Evolutionary conservation across 345 rosid species (phyloP).

Genomic region (Erysimum cheiranthoides): DNA sequence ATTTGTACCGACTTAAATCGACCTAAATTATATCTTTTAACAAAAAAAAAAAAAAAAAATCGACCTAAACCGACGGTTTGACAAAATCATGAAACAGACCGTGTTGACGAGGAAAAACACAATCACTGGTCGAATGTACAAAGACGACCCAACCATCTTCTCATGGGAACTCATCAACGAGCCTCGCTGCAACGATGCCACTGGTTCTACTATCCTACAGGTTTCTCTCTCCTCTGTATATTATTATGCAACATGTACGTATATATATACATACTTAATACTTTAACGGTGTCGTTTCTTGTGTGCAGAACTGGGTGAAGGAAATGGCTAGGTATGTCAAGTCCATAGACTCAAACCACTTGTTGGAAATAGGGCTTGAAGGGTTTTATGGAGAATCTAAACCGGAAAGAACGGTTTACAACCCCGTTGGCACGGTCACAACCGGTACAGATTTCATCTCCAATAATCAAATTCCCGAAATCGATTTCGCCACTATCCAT

Average conservation of each 20-base stretch:
- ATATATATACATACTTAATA: too few relatives aligned
- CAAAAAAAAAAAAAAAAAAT: too few relatives aligned
- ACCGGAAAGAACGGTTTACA: conserved; percentile 54
- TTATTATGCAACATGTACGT: background rate
- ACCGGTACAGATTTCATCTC: conserved; percentile 73
- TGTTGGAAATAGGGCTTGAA: conserved; percentile 80
- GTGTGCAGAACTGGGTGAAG: conserved; percentile 60
- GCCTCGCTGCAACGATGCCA: conserved; percentile 63
- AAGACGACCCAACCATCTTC: conserved; percentile 79
- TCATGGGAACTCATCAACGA: conserved; percentile 97
- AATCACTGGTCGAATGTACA: conserved; percentile 66
- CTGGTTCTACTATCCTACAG: conserved; percentile 61
- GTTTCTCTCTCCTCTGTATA: conserved; percentile 31
- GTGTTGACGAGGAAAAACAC: conserved; percentile 72
- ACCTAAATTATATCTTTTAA: too few relatives aligned
- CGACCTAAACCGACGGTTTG: conserved; percentile 35
- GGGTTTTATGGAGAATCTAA: conserved; percentile 74
- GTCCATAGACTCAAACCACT: conserved; percentile 65
- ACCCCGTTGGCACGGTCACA: conserved; percentile 43
- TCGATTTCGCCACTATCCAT: conserved; percentile 82
- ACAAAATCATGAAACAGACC: conserved; percentile 52
- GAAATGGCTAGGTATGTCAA: conserved; percentile 76
- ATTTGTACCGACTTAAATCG: conserved; percentile 32
- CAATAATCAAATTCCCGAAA: conserved; percentile 58
- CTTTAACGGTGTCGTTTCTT: background rate